Base-by-base conservation (phyloP, 257 asterid species). In the Solanum infundibuliforme region DNA sequence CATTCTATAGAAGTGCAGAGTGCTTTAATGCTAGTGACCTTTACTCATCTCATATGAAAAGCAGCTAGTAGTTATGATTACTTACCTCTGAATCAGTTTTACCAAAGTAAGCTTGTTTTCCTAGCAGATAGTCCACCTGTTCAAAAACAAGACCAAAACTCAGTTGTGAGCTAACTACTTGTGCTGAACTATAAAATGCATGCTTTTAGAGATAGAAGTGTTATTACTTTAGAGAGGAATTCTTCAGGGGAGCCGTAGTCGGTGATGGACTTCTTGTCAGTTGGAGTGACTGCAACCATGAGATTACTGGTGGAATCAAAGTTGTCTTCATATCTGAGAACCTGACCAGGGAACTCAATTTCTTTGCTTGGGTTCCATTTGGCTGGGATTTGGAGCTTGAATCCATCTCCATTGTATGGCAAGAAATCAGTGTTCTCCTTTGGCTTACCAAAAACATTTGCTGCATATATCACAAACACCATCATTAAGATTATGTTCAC, bases 41-140 rank as follows among this genome's bases (percentile, higher is more conserved):
- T 72, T 72, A 32, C 79, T 32, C 9, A 74, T 74, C 4, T 36
- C 48, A 10, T 21, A 72, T 8, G 46, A 34, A 72, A 34, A 34
- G 27, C 25, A 32, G n/a, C 32, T 25, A n/a, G 36, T 12, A 48
- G 31, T 73, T 31, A 65, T 85, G 60, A 72, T 16, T 43, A 43
- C 41, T 87, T 93, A 97, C 99, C 98, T 95, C 98, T 14, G 99
- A 55, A 74, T 93, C 98, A 68, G 99, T 97, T 89, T 93, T 89
- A 25, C 98, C 98, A n/a, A 86, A 92, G 92, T 95, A 97, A 69
- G 94, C 92, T 89, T 94, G 98, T 88, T 95, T 95, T 21, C 98
- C 99, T 2, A 97, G 95, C 90, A 97, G 90, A 86, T 91, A 97
- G 91, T 97, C 98, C 91, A 97, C 98, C 99, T 97, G 94, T 72